A percentile compares a stretch with the other conserved stretches of the same genome.
Conservation (phyloP, 345 rosid species). For the Pugionium dolabratum region DNA sequence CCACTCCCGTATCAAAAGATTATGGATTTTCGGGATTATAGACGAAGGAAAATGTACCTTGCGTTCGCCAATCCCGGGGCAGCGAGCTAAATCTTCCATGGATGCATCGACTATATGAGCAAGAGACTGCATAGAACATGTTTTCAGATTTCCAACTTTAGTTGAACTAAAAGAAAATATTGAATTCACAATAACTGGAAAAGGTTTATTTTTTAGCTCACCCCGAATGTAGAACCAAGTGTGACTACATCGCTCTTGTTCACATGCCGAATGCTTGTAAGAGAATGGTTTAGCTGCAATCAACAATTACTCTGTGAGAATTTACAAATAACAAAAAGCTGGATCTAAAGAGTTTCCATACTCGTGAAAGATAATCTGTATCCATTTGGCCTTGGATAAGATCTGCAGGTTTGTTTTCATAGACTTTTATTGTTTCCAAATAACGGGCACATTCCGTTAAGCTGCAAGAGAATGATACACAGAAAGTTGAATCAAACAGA, state of each 20-base stretch:
- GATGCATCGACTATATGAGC: conserved; percentile 89
- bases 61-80: conserved; percentile 95
- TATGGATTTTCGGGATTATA: not conserved
- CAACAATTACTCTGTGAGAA: conserved; percentile 2
- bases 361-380: conserved; percentile 84
- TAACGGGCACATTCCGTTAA: conserved; percentile 95
- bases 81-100: conserved; percentile 89
- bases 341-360: conserved; percentile 31
- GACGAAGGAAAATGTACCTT: conserved; percentile 51
- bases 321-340: not conserved
- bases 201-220: conserved; percentile 27
- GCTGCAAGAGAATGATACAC: conserved; percentile 42
- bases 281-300: conserved; percentile 70
- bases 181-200: not conserved
- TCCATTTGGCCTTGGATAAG: conserved; percentile 95
- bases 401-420: conserved; percentile 94
- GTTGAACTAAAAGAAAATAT: conserved; percentile 4
- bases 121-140: conserved; percentile 58
- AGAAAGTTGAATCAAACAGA: conserved; percentile 10
- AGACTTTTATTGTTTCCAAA: conserved; percentile 91
- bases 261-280: conserved; percentile 75
- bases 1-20: not conserved
- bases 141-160: not conserved
- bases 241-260: conserved; percentile 97
- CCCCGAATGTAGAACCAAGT: conserved; percentile 94